Evolutionary conservation across 768 basidiomycete genomes (phyloP).

Genomic region (Pholiota microspora): DNA sequence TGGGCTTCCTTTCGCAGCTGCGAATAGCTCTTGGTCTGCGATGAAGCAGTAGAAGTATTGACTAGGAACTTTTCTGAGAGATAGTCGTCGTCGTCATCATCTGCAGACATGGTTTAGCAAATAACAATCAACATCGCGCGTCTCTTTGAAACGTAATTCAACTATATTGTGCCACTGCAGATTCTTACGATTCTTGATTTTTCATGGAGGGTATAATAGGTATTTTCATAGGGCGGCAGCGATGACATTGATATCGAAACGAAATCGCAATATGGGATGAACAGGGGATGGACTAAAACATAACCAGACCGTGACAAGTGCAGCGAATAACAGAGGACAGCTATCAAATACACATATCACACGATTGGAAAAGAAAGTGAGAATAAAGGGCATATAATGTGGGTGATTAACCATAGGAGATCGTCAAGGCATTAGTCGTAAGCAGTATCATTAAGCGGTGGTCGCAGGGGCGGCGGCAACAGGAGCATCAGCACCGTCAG

Average conservation of each 20-base stretch:
- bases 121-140: conserved; percentile 16
- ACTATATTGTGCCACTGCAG: no score
- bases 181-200: no score
- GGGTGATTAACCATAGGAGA: conserved; percentile 19
- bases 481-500: conserved; percentile 23
- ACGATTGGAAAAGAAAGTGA: conserved; percentile 17
- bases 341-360: conserved; percentile 22
- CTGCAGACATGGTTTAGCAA: conserved; percentile 51
- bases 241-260: conserved; percentile 28
- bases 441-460: conserved; percentile 26
- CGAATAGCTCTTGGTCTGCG: conserved; percentile 60
- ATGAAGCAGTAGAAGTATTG: conserved; percentile 31
- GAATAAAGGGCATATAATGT: conserved; percentile 16
- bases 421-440: conserved; percentile 6
- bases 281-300: conserved; percentile 28
- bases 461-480: conserved; percentile 21
- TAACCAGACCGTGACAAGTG: conserved; percentile 42
- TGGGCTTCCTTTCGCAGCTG: conserved; percentile 68
- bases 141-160: conserved; percentile 9
- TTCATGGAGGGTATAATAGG: no score
- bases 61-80: conserved; percentile 84
- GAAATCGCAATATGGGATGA: conserved; percentile 27
- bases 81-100: conserved; percentile 79
- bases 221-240: conserved; percentile 10
- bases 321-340: conserved; percentile 15